These are phyloP conservation scores for Flaveria sonorensis DNA, from an alignment of 129 eudicot species.

Conservation along the genomic window DNA sequence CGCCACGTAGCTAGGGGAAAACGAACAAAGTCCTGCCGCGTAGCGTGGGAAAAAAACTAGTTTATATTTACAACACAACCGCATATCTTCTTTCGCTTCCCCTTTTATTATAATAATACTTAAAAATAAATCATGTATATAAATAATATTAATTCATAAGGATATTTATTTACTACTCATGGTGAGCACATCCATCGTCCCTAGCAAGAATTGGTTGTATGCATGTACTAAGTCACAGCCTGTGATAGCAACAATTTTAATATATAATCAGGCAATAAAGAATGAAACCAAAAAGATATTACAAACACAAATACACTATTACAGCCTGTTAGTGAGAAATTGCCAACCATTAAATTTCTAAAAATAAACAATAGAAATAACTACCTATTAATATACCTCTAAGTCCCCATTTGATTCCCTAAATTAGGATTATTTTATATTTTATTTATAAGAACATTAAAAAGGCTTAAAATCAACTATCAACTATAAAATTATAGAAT, in stretches of 20 bases:
- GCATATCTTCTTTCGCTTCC: too few species aligned
- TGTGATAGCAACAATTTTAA: not conserved
- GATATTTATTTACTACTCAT: not conserved
- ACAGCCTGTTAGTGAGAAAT: slow-evolving; percentile 16
- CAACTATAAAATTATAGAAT: not conserved
- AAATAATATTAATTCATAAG: not conserved
- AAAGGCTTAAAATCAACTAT: not conserved
- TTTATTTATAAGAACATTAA: too few species aligned
- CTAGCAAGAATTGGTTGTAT: slow-evolving; percentile 9
- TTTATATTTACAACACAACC: too few species aligned
- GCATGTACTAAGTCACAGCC: slow-evolving; percentile 12
- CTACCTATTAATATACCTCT: not conserved
- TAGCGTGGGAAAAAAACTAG: too few species aligned
- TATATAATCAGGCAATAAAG: not conserved
- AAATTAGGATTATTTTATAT: not conserved
- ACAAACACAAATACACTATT: not conserved
- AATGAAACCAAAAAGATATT: not conserved
- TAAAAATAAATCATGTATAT: not conserved
- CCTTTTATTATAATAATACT: not conserved
- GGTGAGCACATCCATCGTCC: slow-evolving; percentile 14
- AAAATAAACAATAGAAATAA: not conserved
- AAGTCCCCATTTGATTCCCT: not conserved
- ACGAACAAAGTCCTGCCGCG: too few species aligned
- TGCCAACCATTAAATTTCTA: not conserved
- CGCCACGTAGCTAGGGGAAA: too few species aligned